Evolutionary conservation across 345 rosid genomes (phyloP), one percentile per base, ranked within the genome.

Genomic region (Abelmoschus esculentus): DNA sequence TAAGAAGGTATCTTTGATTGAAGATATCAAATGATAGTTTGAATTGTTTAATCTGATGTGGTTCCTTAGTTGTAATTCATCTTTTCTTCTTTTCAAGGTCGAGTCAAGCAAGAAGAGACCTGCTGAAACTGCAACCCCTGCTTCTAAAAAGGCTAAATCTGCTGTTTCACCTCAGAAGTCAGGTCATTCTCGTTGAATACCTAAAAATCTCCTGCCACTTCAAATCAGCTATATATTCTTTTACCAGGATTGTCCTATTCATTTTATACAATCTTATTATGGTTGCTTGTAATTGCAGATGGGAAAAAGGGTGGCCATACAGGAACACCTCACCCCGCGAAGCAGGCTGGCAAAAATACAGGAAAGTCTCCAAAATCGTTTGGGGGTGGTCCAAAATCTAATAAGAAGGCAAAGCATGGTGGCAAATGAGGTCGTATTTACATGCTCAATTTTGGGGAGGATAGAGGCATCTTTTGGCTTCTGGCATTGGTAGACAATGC

Each of bases 241-340:
- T 22, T 22, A 22, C 0, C 26, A 22, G 26, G 26, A 22, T 22
- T 22, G 26, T 1, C 7, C 38, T 34, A 34, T 34, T 34, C 38
- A 34, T 36, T 36, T 36, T 36, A 36, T 6, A 36, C 7, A 36
- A 0, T 38, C 6, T 40, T 29, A 15, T 28, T 29, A 2, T 29
- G 3, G 1, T 66, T 47, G 7, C 34, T 14, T 70, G 14, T n/a
- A 31, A 7, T 38, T 63, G 70, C 74, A 90, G 99, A 89, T 75
- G 96, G 84, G 50, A 70, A 91, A 84, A 95, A 90, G 84, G 86
- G 83, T 19, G 95, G 61, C 4, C 98, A 92, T 73, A 76, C 85
- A 0, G 97, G 91, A 6, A 90, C 99, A 65, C 99, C 99, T 11
- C 86, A 95, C 79, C 99, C 99, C 0, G 80, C 90, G 4, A 96